Evolutionary conservation across 805 yeast species (phyloP), one percentile per base, ranked within the genome.

Genomic region (Schizosaccharomyces japonicus): DNA sequence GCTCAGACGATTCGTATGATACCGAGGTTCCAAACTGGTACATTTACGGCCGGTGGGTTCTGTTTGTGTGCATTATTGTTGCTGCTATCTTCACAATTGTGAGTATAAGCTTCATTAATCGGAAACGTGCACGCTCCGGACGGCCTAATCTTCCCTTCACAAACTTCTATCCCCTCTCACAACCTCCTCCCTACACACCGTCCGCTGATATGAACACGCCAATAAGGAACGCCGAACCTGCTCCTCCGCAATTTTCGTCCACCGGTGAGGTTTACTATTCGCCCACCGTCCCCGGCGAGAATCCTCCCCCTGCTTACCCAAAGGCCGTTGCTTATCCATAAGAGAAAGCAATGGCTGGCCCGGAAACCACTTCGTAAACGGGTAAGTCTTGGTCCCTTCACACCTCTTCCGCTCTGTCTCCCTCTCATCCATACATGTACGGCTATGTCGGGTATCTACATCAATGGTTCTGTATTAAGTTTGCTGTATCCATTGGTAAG

Each of bases 271-370:
- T 27, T 21, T 36, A 17, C 28, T 15, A 17, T 5, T n/a, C 42
- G 4, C 13, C 5, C 28, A n/a, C n/a, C n/a, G n/a, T n/a, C n/a
- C n/a, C n/a, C n/a, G 25, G 13, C 27, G 42, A 36, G 17, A 8
- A 19, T 36, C 42, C 42, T 23, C 42, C 42, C 8, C 42, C 42
- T 19, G 42, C 42, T 17, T 36, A 36, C 23, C 42, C 42, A 36
- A 27, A 36, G 26, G 42, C 42, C n/a, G 23, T 23, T n/a, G 42
- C 42, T 19, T 19, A 7, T 29, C 13, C 32, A 29, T n/a, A n/a
- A n/a, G n/a, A n/a, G n/a, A n/a, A n/a, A n/a, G n/a, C n/a, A n/a
- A n/a, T n/a, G n/a, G n/a, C n/a, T n/a, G n/a, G n/a, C n/a, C n/a
- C n/a, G n/a, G n/a, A n/a, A n/a, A n/a, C n/a, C n/a, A n/a, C n/a